Percentiles rank a stretch among this genome's conserved stretches.
These are phyloP conservation scores for Acer saccharum DNA, from an alignment of 345 rosid species.

Conservation along the genomic window DNA sequence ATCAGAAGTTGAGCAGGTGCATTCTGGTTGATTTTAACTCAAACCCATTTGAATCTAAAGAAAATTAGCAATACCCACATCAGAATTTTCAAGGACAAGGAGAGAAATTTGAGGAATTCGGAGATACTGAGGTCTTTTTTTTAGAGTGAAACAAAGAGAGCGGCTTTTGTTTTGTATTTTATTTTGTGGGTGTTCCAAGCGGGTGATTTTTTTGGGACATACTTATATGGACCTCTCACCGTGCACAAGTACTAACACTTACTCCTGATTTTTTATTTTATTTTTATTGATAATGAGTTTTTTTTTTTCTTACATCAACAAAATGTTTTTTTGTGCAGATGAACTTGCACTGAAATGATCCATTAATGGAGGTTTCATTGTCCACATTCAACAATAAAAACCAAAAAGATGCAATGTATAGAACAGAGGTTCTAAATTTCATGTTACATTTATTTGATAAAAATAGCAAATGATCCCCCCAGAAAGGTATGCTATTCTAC, in stretches of 20 bases:
- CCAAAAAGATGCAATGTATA: no score
- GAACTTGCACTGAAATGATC: no score
- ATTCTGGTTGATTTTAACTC: conserved; percentile 22
- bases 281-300: no score
- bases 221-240: conserved; percentile 12
- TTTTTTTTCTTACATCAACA: no score
- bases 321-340: no score
- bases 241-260: not conserved
- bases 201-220: conserved; percentile 12
- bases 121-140: conserved; percentile 24
- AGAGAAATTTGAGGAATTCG: conserved; percentile 19
- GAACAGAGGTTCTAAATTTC: not conserved
- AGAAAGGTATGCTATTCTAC: not conserved
- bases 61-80: conserved; percentile 12
- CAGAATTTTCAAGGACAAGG: conserved; percentile 9
- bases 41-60: conserved; percentile 26
- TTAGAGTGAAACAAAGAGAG: not conserved
- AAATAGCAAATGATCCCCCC: not conserved
- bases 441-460: no score
- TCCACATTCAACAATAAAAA: no score
- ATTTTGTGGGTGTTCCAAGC: conserved; percentile 5
- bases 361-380: no score
- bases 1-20: conserved; percentile 1
- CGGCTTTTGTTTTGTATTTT: not conserved
- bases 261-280: not conserved